Conservation (phyloP, 495 filamentous ascomycete genomes). For the Penicillium tannophilum region DNA sequence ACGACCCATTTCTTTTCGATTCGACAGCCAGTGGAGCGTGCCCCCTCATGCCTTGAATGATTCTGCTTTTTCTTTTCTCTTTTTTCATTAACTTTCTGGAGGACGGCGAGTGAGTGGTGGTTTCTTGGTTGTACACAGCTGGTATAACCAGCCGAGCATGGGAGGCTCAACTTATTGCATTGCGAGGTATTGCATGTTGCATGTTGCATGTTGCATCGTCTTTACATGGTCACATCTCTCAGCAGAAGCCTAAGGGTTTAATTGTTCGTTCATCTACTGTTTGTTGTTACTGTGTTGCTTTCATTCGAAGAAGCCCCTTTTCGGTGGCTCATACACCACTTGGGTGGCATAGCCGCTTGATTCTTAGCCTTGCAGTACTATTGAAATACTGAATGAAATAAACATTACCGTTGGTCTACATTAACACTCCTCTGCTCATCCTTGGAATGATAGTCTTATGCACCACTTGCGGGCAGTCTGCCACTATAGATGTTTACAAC, state of each 20-base stretch:
- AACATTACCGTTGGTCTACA: background rate
- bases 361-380: background rate
- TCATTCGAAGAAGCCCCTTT: background rate
- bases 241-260: constrained; percentile 19
- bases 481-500: too few species aligned
- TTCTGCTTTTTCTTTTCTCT: background rate
- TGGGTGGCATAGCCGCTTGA: background rate
- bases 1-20: constrained; percentile 10
- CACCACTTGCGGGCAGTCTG: too few species aligned
- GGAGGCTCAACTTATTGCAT: constrained; percentile 1
- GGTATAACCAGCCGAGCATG: background rate
- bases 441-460: background rate
- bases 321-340: background rate
- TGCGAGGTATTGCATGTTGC: constrained; percentile 4
- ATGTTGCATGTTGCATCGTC: constrained; percentile 7
- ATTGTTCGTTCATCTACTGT: constrained; percentile 22
- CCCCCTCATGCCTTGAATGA: constrained; percentile 5
- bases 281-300: constrained; percentile 5
- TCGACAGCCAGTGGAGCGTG: constrained; percentile 9
- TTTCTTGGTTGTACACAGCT: background rate
- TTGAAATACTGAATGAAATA: background rate
- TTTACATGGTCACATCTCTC: constrained; percentile 25
- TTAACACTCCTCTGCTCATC: background rate
- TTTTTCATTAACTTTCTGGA: background rate
- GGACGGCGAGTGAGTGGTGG: background rate